Conservation (phyloP, 331 rosid genomes). For the Ulmus americana region DNA sequence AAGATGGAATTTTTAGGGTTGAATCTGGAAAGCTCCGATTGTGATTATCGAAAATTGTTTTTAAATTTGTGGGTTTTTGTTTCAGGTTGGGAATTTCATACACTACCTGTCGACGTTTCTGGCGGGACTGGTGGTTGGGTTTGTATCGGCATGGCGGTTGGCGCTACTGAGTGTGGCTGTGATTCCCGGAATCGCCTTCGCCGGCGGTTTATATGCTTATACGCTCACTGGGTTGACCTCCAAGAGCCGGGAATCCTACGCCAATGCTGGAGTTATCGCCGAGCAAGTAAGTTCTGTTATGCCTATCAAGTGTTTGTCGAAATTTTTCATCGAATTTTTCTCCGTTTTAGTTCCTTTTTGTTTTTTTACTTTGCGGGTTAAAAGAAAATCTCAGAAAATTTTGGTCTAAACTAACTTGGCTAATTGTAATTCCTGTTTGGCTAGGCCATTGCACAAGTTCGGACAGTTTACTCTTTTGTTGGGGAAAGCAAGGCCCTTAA, state of each 20-base stretch:
- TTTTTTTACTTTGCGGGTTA: too few species aligned
- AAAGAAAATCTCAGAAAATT: too few species aligned
- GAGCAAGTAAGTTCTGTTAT: slow-evolving; percentile 60
- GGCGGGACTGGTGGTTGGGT: slow-evolving; percentile 95
- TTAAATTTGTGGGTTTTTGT: slow-evolving; percentile 5
- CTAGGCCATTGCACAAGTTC: slow-evolving; percentile 89
- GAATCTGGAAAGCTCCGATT: not conserved
- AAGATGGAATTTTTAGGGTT: not conserved
- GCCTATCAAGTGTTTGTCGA: too few species aligned
- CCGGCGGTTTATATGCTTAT: slow-evolving; percentile 97
- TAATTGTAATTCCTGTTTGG: slow-evolving; percentile 9
- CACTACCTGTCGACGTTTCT: slow-evolving; percentile 91
- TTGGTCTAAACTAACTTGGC: not conserved
- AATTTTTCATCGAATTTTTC: too few species aligned
- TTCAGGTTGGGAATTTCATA: slow-evolving; percentile 91
- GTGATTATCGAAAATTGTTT: not conserved
- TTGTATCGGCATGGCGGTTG: slow-evolving; percentile 93
- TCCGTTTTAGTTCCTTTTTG: too few species aligned
- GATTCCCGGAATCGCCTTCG: slow-evolving; percentile 95
- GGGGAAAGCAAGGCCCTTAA: slow-evolving; percentile 94
- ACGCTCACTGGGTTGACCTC: slow-evolving; percentile 96
- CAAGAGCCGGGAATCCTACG: slow-evolving; percentile 88
- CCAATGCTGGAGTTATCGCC: slow-evolving; percentile 89
- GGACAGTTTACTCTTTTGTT: slow-evolving; percentile 91
- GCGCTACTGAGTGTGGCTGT: slow-evolving; percentile 94